Conservation (phyloP, 2,329 filamentous ascomycete genomes). For the Tolypocladium inflatum region DNA sequence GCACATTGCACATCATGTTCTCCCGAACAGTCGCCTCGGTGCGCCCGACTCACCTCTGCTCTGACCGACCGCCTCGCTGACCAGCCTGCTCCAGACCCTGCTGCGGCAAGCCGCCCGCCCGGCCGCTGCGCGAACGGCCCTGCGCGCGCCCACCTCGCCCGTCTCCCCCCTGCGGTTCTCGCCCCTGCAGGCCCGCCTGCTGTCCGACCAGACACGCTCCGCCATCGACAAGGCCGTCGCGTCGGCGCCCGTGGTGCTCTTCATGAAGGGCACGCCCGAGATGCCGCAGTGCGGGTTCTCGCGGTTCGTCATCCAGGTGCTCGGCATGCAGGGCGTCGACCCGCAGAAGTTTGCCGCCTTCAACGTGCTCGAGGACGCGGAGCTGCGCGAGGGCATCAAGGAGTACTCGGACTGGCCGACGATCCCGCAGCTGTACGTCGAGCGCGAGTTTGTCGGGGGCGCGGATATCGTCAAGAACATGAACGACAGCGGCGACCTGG, state of each 20-base stretch:
- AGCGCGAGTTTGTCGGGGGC: constrained; percentile 95
- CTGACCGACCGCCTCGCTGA: not conserved
- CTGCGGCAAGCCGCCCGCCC: constrained; percentile 28
- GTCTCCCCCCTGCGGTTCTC: constrained; percentile 10
- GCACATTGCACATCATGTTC: constrained; percentile 10
- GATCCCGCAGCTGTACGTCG: constrained; percentile 91
- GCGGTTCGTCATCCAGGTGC: constrained; percentile 85
- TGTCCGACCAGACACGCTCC: constrained; percentile 69
- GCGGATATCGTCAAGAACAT: constrained; percentile 95
- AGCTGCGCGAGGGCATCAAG: constrained; percentile 87
- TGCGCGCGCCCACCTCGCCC: constrained; percentile 7
- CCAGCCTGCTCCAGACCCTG: constrained; percentile 16
- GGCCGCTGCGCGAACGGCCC: constrained; percentile 14
- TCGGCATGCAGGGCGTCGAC: constrained; percentile 90
- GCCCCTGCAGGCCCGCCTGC: constrained; percentile 48
- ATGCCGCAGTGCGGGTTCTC: constrained; percentile 96
- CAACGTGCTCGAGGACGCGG: constrained; percentile 88
- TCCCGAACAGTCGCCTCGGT: constrained; percentile 14
- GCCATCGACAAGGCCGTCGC: constrained; percentile 87
- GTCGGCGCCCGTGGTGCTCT: constrained; percentile 86
- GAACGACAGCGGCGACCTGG: constrained; percentile 92
- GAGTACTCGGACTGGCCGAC: constrained; percentile 99
- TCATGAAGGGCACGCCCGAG: constrained; percentile 99
- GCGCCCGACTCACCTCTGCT: not conserved
- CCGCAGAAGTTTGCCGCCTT: constrained; percentile 95